Evolutionary conservation across 208 protist genomes (phyloP), one percentile per base, ranked within the genome.

Genomic region (Crithidia acanthocephali): DNA sequence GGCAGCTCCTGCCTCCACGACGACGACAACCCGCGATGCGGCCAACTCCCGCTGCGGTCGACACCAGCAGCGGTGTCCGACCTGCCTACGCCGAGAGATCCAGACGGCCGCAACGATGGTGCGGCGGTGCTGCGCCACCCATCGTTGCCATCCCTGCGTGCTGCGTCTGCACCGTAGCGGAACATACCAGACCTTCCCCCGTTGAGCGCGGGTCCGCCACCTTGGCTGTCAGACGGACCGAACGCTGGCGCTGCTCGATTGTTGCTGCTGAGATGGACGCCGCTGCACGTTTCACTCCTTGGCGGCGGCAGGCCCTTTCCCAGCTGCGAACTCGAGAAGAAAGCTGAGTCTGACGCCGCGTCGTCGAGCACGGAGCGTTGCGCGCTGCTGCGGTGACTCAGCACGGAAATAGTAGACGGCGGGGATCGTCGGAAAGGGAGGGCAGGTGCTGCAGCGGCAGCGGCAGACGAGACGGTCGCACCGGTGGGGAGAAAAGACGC

Each of bases 321-420:
- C 5, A 4, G 11, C 55, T 5, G 55, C 32, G 55, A 2, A 9
- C 13, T 33, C 2, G 33, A 16, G 11, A 44, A 7, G 35, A 28
- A 45, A 11, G 27, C 59, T 20, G 15, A 22, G 50, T 27, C n/a
- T 8, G 50, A 16, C 2, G 13, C 23, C 13, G 25, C 25, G 51
- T 33, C 59, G 15, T 59, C 68, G 27, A 47, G 16, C 10, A 10
- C n/a, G 40, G 53, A 60, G 15, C 6, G 59, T 22, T 9, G 61
- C 15, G 37, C 61, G 47, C 60, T 58, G 56, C 44, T 62, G 57
- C 48, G 44, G 30, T 44, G 50, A 51, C 67, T 56, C 44, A 57
- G 37, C 27, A 51, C 44, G n/a, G 56, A 51, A 20, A 64, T 58
- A 1, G 67, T 51, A 2, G 57, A 68, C 18, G 62, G 62, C 50